phyloP scores from a whole-genome alignment of 148 eudicot species.

The Camellia japonica region DNA sequence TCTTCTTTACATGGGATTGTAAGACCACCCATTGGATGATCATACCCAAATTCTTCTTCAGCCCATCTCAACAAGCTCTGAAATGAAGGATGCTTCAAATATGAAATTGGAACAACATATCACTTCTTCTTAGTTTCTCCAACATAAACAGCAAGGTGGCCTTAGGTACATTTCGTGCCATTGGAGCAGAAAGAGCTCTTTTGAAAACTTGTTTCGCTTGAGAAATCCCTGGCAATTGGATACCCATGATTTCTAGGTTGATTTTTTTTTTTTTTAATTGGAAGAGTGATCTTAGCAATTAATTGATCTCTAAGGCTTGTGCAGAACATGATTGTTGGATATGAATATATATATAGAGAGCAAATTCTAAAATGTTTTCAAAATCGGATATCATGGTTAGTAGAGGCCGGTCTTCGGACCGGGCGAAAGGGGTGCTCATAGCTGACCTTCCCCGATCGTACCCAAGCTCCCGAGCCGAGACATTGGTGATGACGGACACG shows the following conservation, averaged over 20 bases:
- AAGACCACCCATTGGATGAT: conserved; percentile 51
- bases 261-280: neutral
- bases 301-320: neutral
- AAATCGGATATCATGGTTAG: no score
- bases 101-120: conserved; percentile 26
- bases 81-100: conserved; percentile 23
- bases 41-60: conserved; percentile 48
- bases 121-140: conserved; percentile 31
- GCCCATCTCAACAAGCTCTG: conserved; percentile 23
- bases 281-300: neutral
- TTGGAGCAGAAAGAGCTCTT: neutral
- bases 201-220: neutral
- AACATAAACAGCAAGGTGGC: conserved; percentile 51
- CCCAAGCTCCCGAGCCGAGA: no score
- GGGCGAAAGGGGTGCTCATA: no score
- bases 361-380: no score
- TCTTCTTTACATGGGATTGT: conserved; percentile 24
- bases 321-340: neutral
- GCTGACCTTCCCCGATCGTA: no score
- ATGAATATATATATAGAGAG: neutral
- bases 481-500: no score
- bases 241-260: neutral
- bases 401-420: no score
- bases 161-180: conserved; percentile 40
- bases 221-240: neutral